Evolutionary conservation across 495 filamentous ascomycete species (phyloP), one percentile per base, ranked within the genome.

Genomic region (Podospora fimiseda): DNA sequence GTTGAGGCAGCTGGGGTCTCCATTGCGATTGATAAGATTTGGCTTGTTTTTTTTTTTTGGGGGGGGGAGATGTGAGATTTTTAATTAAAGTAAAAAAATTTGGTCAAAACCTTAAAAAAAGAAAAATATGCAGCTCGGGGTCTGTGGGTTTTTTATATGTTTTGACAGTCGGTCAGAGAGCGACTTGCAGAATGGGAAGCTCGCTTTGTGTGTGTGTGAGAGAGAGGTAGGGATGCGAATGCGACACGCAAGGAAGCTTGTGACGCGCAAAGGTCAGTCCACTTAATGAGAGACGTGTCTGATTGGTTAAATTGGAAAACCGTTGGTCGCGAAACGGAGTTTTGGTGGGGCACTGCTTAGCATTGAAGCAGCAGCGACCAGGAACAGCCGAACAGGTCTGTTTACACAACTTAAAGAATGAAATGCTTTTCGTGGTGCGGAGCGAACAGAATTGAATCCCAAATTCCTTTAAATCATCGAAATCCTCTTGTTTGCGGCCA

Each of bases 241-340:
- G 43, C 3, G 16, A 47, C 22, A 13, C 38, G 21, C 39, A 21
- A 20, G 30, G 30, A 51, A 62, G 61, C 55, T 56, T 55, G 55
- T 60, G 62, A 63, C 62, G 64, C 62, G 64, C 36, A 39, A 15
- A 51, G 39, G 44, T 39, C 46, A 50, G 42, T 60, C 54, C 53
- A 52, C 33, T 48, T 36, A 51, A 51, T 23, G 2, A n/a, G 37
- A 18, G 23, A 60, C 64, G 64, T 60, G 62, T 63, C 50, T 55
- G 30, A 66, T 68, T 66, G 63, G 63, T 33, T 59, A 41, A 44
- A 52, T 19, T 16, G n/a, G 43, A 16, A n/a, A 8, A 39, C 39
- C 30, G 30, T 19, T 14, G 20, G 13, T 16, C 39, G 45, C 53
- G 19, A 41, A 41, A 41, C 24, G 14, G 11, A 3, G 3, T 42